phyloP scores from a whole-genome alignment of 2,329 filamentous ascomycete species.

The Xylariaceae sp. region DNA sequence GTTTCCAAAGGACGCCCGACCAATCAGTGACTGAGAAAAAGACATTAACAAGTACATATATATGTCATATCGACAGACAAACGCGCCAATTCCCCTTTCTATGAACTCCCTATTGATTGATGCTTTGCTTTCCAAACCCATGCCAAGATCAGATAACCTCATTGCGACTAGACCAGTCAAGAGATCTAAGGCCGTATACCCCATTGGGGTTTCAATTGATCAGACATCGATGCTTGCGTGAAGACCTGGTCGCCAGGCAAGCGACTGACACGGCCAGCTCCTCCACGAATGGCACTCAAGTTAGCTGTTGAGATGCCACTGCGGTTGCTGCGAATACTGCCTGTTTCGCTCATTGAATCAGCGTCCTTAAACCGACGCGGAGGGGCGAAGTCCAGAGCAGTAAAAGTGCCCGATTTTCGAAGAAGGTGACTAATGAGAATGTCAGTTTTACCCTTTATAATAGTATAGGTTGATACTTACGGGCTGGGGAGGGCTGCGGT shows the following conservation, averaged over 20 bases:
- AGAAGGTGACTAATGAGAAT: conserved; percentile 57
- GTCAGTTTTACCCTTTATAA: neutral
- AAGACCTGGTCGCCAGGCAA: conserved; percentile 80
- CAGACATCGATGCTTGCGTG: conserved; percentile 62
- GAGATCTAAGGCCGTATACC: conserved; percentile 40
- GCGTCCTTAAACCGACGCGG: conserved; percentile 67
- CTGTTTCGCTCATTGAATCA: conserved; percentile 59
- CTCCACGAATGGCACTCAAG: conserved; percentile 68
- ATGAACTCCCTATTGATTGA: neutral
- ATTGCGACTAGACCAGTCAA: neutral
- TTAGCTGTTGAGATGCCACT: conserved; percentile 72
- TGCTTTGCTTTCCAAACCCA: neutral
- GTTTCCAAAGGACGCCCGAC: neutral
- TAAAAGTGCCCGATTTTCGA: conserved; percentile 75
- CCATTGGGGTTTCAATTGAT: conserved; percentile 59
- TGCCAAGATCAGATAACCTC: neutral
- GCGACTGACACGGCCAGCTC: conserved; percentile 81
- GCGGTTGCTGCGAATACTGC: conserved; percentile 67
- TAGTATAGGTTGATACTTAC: conserved; percentile 51
- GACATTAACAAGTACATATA: conserved; percentile 1
- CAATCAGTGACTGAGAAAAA: conserved; percentile 1
- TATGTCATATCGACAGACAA: neutral
- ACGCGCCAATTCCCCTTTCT: neutral
- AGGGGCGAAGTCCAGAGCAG: conserved; percentile 74
- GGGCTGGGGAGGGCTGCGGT: conserved; percentile 82